phyloP scores from a whole-genome alignment of 106 monocot genomes.

The Dendrobium catenatum region DNA sequence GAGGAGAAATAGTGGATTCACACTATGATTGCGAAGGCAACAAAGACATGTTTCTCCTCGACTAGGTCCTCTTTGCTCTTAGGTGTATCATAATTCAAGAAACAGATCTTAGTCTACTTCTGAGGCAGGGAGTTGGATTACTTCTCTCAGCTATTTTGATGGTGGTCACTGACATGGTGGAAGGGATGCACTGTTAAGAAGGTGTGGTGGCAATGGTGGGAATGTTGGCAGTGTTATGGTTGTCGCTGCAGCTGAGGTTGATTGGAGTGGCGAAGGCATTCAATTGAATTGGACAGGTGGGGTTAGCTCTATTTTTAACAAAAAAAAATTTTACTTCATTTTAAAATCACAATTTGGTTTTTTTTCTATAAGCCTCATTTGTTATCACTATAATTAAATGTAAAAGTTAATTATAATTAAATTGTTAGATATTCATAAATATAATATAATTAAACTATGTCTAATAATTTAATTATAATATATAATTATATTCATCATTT shows the following conservation, averaged over 20 bases:
- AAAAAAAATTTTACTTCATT: background rate
- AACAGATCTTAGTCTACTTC: slow-evolving; percentile 29
- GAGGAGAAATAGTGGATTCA: too few species aligned
- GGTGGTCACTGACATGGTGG: slow-evolving; percentile 26
- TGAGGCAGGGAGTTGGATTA: slow-evolving; percentile 28
- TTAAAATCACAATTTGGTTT: too few species aligned
- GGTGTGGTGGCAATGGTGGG: background rate
- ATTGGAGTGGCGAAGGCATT: slow-evolving; percentile 59
- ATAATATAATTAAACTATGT: too few species aligned
- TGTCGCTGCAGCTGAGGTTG: slow-evolving; percentile 46
- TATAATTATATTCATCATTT: too few species aligned
- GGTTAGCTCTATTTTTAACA: background rate
- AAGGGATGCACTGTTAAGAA: slow-evolving; percentile 12
- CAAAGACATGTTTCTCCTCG: slow-evolving; percentile 12
- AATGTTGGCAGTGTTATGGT: slow-evolving; percentile 29
- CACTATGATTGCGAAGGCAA: too few species aligned
- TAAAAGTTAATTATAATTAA: background rate
- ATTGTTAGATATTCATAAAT: too few species aligned
- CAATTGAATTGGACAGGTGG: slow-evolving; percentile 43
- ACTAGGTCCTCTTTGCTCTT: slow-evolving; percentile 18
- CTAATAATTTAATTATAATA: too few species aligned
- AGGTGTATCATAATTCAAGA: slow-evolving; percentile 12
- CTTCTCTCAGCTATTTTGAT: slow-evolving; percentile 24
- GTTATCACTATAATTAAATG: background rate
- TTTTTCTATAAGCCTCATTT: background rate